Conservation (phyloP, 1,284 basidiomycete genomes). For the Anthracocystis panici-leucophaei region DNA sequence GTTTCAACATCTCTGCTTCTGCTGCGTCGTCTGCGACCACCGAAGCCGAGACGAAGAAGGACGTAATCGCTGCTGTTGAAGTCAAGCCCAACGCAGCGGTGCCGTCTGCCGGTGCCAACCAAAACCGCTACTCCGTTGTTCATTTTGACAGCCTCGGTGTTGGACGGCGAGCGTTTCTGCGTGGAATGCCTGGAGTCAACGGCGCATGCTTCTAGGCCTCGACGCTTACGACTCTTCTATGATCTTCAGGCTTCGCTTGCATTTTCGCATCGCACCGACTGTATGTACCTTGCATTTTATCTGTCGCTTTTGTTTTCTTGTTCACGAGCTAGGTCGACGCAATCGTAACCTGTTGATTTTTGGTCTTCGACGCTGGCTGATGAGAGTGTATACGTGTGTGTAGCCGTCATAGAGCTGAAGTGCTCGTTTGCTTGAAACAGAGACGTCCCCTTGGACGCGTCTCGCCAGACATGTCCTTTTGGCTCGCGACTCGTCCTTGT, state of each 20-base stretch:
- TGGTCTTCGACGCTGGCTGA: no score
- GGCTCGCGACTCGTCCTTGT: no score
- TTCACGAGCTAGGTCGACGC: no score
- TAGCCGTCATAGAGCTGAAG: no score
- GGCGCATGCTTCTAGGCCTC: constrained; percentile 13
- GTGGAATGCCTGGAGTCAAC: constrained; percentile 21
- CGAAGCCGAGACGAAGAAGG: background rate
- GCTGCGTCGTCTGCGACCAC: background rate
- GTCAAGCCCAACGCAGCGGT: background rate
- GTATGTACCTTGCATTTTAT: background rate
- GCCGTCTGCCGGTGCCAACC: background rate
- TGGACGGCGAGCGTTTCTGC: constrained; percentile 40
- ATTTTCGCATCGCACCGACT: background rate
- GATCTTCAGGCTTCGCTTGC: background rate
- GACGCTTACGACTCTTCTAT: background rate
- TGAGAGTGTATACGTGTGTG: no score
- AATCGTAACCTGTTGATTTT: no score
- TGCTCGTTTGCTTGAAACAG: no score
- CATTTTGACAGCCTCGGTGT: constrained; percentile 54
- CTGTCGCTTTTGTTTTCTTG: no score
- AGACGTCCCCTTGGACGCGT: no score
- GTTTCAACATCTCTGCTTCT: constrained; percentile 35
- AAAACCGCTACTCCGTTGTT: constrained; percentile 50
- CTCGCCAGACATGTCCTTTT: no score
- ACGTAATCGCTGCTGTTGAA: background rate